Percentiles rank a stretch among this genome's conserved stretches.
Evolutionary conservation across 129 eudicot genomes (phyloP).

Genomic region (Flaveria bidentis): DNA sequence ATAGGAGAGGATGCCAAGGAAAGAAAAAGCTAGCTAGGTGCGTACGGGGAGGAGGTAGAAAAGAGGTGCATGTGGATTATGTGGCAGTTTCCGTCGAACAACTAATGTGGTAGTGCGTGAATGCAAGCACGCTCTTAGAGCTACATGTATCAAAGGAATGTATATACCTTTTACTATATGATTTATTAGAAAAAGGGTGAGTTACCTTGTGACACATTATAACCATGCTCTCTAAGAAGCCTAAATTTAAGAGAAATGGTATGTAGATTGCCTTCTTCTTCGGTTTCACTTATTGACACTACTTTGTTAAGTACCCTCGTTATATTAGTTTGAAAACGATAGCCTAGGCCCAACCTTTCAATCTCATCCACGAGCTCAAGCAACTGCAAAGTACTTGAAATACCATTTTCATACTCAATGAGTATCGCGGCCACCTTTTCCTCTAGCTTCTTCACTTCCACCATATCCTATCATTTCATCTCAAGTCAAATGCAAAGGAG

Average conservation of each 20-base stretch:
- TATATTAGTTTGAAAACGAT: not conserved
- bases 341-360: conserved; percentile 12
- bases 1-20: too few species aligned
- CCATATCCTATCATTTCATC: not conserved
- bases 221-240: conserved; percentile 17
- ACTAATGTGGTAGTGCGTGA: too few species aligned
- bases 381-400: not conserved
- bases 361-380: conserved; percentile 15
- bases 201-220: not conserved
- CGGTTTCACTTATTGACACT: not conserved
- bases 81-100: too few species aligned
- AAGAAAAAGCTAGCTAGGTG: too few species aligned
- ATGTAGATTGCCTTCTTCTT: conserved; percentile 1
- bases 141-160: too few species aligned
- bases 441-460: conserved; percentile 13
- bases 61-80: too few species aligned
- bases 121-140: too few species aligned
- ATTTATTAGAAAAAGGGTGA: too few species aligned
- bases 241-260: not conserved
- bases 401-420: not conserved
- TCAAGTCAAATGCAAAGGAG: too few species aligned
- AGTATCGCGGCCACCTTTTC: not conserved
- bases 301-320: not conserved
- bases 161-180: too few species aligned
- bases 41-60: too few species aligned